Conservation (phyloP, 2,329 filamentous ascomycete genomes). For the Exserohilum rostratum region DNA sequence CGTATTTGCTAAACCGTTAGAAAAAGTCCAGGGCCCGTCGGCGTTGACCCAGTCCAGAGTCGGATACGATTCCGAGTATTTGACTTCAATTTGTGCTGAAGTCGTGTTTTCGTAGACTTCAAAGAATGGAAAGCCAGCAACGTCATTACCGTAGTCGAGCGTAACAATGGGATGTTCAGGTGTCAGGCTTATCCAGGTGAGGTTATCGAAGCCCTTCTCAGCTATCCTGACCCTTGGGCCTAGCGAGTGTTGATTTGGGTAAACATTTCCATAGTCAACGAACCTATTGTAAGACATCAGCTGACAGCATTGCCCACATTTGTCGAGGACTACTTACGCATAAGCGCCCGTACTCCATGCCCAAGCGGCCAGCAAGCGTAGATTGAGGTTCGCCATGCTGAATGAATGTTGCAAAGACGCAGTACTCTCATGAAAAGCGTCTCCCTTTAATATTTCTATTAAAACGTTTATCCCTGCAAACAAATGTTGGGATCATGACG, state of each 20-base stretch:
- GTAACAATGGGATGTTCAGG: constrained; percentile 7
- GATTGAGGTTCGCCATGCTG: background rate
- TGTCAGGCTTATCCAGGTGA: constrained; percentile 4
- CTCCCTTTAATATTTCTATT: background rate
- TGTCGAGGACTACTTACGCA: background rate
- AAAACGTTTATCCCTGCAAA: background rate
- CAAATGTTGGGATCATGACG: background rate
- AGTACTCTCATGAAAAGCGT: background rate
- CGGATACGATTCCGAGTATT: constrained; percentile 1
- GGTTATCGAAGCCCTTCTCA: background rate
- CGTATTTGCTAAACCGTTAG: constrained; percentile 18
- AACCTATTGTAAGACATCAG: background rate
- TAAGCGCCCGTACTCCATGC: background rate
- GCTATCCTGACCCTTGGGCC: background rate
- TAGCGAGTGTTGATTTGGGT: background rate
- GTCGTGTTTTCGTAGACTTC: background rate
- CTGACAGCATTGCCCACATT: background rate
- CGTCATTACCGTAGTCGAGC: constrained; percentile 25
- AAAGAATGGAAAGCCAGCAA: constrained; percentile 25
- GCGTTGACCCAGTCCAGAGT: constrained; percentile 1
- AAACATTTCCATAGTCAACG: constrained; percentile 4
- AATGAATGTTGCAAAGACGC: background rate
- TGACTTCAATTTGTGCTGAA: constrained; percentile 1
- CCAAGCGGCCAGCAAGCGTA: background rate
- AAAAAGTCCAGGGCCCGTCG: constrained; percentile 27